Percentiles rank a stretch among this genome's conserved stretches.
Conservation (phyloP, 1,284 basidiomycete species). For the Pyrrhoderma noxium region DNA sequence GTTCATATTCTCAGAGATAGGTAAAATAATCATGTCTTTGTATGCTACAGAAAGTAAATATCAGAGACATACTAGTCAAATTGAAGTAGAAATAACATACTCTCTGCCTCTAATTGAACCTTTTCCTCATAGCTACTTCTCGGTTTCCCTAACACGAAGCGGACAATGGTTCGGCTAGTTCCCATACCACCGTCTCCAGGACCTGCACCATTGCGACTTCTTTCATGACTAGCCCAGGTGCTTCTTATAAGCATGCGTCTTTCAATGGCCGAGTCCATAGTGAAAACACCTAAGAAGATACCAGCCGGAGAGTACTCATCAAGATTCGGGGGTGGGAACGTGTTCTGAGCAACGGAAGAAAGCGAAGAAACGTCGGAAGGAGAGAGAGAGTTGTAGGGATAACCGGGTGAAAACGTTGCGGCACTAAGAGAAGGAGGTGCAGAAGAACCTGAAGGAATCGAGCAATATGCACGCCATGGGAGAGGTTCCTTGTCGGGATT, state of each 20-base stretch:
- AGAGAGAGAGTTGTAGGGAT: slow-evolving; percentile 32
- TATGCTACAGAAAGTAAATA: slow-evolving; percentile 48
- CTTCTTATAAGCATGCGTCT: slow-evolving; percentile 85
- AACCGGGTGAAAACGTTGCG: slow-evolving; percentile 31
- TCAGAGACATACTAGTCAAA: not conserved
- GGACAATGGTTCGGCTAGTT: slow-evolving; percentile 83
- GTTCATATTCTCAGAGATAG: slow-evolving; percentile 89
- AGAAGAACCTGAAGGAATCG: slow-evolving; percentile 45
- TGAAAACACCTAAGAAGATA: slow-evolving; percentile 88
- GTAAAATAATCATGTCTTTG: slow-evolving; percentile 84
- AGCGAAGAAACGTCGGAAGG: slow-evolving; percentile 30
- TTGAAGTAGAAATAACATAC: slow-evolving; percentile 40
- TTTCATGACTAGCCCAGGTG: slow-evolving; percentile 81
- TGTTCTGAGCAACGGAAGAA: slow-evolving; percentile 26
- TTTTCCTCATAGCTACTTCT: slow-evolving; percentile 71
- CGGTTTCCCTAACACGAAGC: slow-evolving; percentile 89
- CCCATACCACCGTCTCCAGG: slow-evolving; percentile 61
- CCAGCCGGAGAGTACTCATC: slow-evolving; percentile 83
- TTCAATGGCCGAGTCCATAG: slow-evolving; percentile 80
- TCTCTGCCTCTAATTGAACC: slow-evolving; percentile 86
- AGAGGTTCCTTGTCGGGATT: slow-evolving; percentile 94
- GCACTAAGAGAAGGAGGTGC: slow-evolving; percentile 30
- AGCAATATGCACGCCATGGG: slow-evolving; percentile 92
- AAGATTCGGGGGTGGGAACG: slow-evolving; percentile 59
- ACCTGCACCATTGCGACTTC: slow-evolving; percentile 68